Conservation (phyloP, 345 rosid genomes). For the Melaleuca alternifolia region DNA sequence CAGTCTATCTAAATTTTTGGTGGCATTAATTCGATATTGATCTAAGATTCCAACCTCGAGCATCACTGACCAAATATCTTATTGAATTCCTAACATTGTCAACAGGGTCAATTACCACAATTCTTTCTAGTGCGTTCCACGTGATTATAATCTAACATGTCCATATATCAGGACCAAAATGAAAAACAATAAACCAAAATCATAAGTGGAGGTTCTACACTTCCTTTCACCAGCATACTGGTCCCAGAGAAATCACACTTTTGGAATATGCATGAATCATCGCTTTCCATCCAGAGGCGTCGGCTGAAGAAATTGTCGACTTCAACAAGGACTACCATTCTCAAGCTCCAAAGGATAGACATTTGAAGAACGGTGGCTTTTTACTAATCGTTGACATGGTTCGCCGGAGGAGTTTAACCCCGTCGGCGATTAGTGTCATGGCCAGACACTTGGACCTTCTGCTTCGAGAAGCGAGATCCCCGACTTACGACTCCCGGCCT, state of each 20-base stretch:
- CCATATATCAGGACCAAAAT: not conserved
- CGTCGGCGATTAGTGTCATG: not conserved
- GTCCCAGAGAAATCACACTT: not conserved
- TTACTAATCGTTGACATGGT: not conserved
- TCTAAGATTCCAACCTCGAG: not conserved
- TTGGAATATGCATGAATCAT: not conserved
- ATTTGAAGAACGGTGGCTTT: not conserved
- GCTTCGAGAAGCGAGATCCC: not conserved
- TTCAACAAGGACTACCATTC: not conserved
- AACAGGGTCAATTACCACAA: not conserved
- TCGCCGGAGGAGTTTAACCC: not conserved
- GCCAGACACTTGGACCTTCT: not conserved
- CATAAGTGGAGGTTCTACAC: not conserved
- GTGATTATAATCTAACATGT: not conserved
- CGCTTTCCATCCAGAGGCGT: not conserved
- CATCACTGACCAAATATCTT: not conserved
- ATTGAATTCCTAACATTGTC: not conserved
- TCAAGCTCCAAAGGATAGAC: not conserved
- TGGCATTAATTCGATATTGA: not conserved
- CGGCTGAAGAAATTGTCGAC: not conserved
- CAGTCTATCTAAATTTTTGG: not conserved
- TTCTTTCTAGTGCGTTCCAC: not conserved
- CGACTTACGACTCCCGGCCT: fast-evolving
- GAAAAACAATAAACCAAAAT: not conserved
- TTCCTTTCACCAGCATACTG: not conserved